phyloP scores from a whole-genome alignment of 306 rosid species.

The Elaeagnus macrophylla region DNA sequence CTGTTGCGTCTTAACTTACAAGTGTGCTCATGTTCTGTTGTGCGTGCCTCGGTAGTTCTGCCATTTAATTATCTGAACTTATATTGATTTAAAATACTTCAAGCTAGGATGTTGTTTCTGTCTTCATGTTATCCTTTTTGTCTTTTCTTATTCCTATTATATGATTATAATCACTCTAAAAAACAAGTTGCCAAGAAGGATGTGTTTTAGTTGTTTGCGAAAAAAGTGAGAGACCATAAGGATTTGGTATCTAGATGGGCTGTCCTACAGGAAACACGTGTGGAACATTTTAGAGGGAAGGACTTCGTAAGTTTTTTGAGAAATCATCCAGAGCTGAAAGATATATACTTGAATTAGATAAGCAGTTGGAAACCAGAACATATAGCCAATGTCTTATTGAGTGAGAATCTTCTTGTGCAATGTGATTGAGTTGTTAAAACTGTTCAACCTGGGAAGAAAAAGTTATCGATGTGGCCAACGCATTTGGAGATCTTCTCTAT shows the following conservation, averaged over 20 bases:
- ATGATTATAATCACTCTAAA: conserved; percentile 31
- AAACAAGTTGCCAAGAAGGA: conserved; percentile 78
- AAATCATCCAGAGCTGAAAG: conserved; percentile 78
- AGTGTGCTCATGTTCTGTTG: too few relatives aligned
- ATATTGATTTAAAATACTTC: neutral
- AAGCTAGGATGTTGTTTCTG: neutral
- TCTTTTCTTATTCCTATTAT: conserved; percentile 8
- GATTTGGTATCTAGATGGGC: conserved; percentile 93
- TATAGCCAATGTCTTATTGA: conserved; percentile 57
- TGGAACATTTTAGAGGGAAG: conserved; percentile 93
- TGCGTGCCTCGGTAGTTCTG: too few relatives aligned
- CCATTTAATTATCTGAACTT: too few relatives aligned
- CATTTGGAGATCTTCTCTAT: conserved; percentile 89
- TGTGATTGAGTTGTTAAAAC: conserved; percentile 96
- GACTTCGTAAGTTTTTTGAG: conserved; percentile 73
- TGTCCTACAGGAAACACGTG: conserved; percentile 92
- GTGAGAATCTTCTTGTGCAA: conserved; percentile 73
- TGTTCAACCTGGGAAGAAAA: conserved; percentile 93
- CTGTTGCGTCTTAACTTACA: too few relatives aligned
- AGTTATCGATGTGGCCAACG: conserved; percentile 95
- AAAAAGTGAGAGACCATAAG: conserved; percentile 90
- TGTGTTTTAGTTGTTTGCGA: conserved; percentile 80
- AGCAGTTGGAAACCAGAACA: conserved; percentile 72
- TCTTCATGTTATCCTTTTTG: neutral
- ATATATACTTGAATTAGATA: conserved; percentile 62